Percentiles rank a stretch among this genome's conserved stretches.
Conservation (phyloP, 345 rosid species). For the Gossypium mustelinum region DNA sequence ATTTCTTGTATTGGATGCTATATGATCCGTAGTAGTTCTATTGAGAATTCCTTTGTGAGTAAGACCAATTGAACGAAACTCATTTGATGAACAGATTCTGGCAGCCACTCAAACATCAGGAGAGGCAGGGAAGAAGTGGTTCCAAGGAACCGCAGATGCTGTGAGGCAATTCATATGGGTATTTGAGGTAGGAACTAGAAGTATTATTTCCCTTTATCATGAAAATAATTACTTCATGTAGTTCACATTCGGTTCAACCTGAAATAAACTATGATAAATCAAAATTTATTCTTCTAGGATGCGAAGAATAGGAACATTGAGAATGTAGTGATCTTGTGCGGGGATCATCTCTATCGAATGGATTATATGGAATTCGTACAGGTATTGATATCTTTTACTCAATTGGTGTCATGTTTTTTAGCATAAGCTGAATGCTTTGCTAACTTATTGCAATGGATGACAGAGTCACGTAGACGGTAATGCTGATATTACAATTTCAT, state of each 20-base stretch:
- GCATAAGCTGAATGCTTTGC: neutral
- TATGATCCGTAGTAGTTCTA: neutral
- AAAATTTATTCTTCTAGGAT: constrained; percentile 46
- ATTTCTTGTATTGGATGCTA: neutral
- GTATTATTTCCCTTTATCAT: neutral
- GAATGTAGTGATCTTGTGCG: constrained; percentile 69
- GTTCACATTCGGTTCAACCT: neutral
- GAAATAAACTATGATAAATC: constrained; percentile 12
- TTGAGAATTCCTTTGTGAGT: neutral
- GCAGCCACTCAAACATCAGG: constrained; percentile 99
- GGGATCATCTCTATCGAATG: constrained; percentile 94
- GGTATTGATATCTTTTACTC: constrained; percentile 29
- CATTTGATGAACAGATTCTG: constrained; percentile 51
- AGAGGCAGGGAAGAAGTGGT: constrained; percentile 85
- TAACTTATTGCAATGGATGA: constrained; percentile 27
- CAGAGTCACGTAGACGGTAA: constrained; percentile 76
- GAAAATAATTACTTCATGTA: neutral
- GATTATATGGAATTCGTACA: constrained; percentile 83
- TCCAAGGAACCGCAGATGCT: constrained; percentile 99
- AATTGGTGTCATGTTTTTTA: neutral
- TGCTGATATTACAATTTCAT: constrained; percentile 82
- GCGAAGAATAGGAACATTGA: constrained; percentile 79
- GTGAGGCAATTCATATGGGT: constrained; percentile 94
- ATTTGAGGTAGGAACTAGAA: constrained; percentile 61
- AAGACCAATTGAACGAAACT: neutral